phyloP scores from a whole-genome alignment of 768 basidiomycete species.

The Auricularia sp. region DNA sequence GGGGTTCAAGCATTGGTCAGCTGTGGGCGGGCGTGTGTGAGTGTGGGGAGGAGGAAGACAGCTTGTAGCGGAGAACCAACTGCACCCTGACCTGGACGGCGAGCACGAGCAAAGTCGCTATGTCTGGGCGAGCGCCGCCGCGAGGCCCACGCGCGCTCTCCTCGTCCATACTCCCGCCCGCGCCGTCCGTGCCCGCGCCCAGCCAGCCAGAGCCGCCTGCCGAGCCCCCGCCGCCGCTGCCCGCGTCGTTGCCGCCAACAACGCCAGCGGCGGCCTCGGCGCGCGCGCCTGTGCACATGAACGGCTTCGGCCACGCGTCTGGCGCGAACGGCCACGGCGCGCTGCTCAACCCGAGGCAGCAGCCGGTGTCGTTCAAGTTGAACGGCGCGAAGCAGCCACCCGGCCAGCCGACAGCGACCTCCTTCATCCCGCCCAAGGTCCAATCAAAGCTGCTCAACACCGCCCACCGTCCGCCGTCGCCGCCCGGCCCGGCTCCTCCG shows the following conservation, averaged over 20 bases:
- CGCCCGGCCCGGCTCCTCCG: constrained; percentile 21
- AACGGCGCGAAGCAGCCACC: background rate
- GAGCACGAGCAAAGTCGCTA: background rate
- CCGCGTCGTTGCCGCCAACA: too few species aligned
- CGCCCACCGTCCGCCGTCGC: constrained; percentile 16
- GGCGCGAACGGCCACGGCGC: background rate
- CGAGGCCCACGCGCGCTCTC: constrained; percentile 62
- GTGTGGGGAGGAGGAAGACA: background rate
- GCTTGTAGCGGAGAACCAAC: background rate
- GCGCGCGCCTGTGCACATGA: constrained; percentile 8
- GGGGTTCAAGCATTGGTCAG: background rate
- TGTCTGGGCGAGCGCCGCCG: constrained; percentile 68
- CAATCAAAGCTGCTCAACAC: constrained; percentile 13
- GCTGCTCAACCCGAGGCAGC: constrained; percentile 2
- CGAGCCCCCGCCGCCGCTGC: constrained; percentile 13
- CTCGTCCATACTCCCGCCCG: constrained; percentile 33
- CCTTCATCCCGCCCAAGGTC: constrained; percentile 5
- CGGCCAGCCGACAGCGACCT: background rate
- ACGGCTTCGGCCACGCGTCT: background rate
- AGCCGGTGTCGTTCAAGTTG: constrained; percentile 6
- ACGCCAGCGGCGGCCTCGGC: constrained; percentile 12
- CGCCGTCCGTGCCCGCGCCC: constrained; percentile 6
- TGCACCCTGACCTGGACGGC: background rate
- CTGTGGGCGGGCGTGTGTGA: background rate
- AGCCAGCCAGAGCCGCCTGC: constrained; percentile 5